phyloP scores from a whole-genome alignment of 2,329 filamentous ascomycete genomes.

The Ceratocystis harringtonii region DNA sequence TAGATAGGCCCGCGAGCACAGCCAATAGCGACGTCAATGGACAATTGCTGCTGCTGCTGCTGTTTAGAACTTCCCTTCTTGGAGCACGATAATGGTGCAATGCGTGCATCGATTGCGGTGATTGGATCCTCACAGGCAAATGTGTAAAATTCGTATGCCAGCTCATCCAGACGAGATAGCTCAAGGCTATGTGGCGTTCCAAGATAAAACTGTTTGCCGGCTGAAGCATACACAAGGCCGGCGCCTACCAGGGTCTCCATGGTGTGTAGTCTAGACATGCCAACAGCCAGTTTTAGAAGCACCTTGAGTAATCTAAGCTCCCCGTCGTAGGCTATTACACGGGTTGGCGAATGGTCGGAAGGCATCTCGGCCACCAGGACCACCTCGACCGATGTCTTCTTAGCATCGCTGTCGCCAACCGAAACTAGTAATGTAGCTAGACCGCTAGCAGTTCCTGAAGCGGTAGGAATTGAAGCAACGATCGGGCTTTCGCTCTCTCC shows the following conservation, averaged over 20 bases:
- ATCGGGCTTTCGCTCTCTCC: constrained; percentile 18
- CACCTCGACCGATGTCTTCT: constrained; percentile 28
- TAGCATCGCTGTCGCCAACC: constrained; percentile 19
- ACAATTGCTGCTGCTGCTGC: constrained; percentile 7
- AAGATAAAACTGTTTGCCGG: constrained; percentile 27
- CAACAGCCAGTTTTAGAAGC: constrained; percentile 11
- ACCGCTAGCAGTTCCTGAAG: constrained; percentile 32
- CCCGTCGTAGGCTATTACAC: constrained; percentile 14
- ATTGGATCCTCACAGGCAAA: constrained; percentile 49
- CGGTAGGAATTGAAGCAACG: constrained; percentile 18
- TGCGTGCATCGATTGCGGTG: constrained; percentile 49
- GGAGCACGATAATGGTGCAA: constrained; percentile 21
- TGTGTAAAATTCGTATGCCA: constrained; percentile 31
- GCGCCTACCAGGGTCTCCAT: constrained; percentile 7
- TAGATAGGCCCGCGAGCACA: constrained; percentile 62
- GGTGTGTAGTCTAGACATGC: constrained; percentile 11
- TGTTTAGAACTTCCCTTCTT: constrained; percentile 15
- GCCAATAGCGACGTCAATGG: constrained; percentile 63
- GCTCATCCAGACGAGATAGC: constrained; percentile 20
- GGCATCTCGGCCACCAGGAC: constrained; percentile 31
- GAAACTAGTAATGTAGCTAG: constrained; percentile 30
- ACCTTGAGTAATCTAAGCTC: constrained; percentile 12
- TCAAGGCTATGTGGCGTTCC: constrained; percentile 21
- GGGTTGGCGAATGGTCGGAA: constrained; percentile 4
- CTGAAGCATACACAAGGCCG: constrained; percentile 18